Evolutionary conservation across 169 alveolate species (phyloP).

Genomic region (Plasmodium ovale): DNA sequence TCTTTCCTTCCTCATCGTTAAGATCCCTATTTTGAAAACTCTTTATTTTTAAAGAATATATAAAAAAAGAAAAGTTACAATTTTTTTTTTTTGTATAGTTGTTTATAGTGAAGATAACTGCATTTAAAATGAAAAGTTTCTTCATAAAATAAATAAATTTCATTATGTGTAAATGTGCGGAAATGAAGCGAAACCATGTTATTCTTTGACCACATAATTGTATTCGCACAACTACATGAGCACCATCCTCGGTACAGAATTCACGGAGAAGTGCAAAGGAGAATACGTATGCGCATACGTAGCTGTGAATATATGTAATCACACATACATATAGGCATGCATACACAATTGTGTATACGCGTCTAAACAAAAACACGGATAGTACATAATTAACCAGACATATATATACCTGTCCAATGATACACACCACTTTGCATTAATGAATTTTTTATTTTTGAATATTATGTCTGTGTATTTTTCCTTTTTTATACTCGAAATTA

Average conservation of each 20-base stretch:
- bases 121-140: slow-evolving; percentile 36
- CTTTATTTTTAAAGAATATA: slow-evolving; percentile 42
- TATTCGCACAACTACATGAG: not conserved
- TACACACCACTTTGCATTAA: not conserved
- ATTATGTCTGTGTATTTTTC: slow-evolving; percentile 3
- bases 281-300: not conserved
- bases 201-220: not conserved
- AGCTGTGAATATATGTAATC: not conserved
- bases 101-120: slow-evolving; percentile 31
- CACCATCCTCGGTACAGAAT: slow-evolving; percentile 13
- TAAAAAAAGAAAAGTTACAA: slow-evolving; percentile 30
- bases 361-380: not conserved
- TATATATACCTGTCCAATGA: not conserved
- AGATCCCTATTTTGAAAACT: not conserved
- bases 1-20: slow-evolving; percentile 11
- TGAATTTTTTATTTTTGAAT: slow-evolving; percentile 16
- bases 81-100: slow-evolving; percentile 26
- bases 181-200: slow-evolving; percentile 12
- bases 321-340: not conserved
- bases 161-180: slow-evolving; percentile 26
- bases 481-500: not conserved
- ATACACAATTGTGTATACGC: too few relatives aligned
- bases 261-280: not conserved
- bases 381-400: not conserved
- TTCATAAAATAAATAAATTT: slow-evolving; percentile 30